phyloP scores from a whole-genome alignment of 129 eudicot species.

The Pittosporum tobira region DNA sequence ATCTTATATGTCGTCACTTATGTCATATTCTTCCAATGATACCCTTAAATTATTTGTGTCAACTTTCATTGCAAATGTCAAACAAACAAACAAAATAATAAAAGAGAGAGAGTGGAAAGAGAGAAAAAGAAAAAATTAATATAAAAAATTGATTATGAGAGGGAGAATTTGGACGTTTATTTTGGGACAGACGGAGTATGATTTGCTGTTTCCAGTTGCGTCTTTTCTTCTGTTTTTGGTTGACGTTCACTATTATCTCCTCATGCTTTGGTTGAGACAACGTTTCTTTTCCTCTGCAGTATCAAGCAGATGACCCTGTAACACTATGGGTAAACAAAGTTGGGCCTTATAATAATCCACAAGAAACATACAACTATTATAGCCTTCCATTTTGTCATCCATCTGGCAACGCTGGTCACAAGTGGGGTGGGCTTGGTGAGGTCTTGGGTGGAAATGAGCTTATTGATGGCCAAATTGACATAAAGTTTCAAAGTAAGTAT shows the following conservation, averaged over 20 bases:
- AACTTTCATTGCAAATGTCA: too few relatives aligned
- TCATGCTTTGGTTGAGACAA: not conserved
- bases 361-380: constrained; percentile 86
- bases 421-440: constrained; percentile 97
- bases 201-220: too few relatives aligned
- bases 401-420: constrained; percentile 60
- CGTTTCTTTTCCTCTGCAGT: constrained; percentile 34
- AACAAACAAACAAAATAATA: too few relatives aligned
- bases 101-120: too few relatives aligned
- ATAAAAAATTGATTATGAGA: too few relatives aligned
- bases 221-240: not conserved
- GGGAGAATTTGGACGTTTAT: too few relatives aligned
- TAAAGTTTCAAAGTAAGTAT: constrained; percentile 65
- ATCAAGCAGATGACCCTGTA: constrained; percentile 49
- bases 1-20: too few relatives aligned
- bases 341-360: constrained; percentile 92
- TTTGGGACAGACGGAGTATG: too few relatives aligned
- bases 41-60: too few relatives aligned
- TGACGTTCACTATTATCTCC: not conserved
- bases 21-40: too few relatives aligned
- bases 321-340: constrained; percentile 90
- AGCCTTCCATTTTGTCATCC: constrained; percentile 80
- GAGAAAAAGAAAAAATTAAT: too few relatives aligned
- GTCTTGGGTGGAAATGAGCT: constrained; percentile 95
- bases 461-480: constrained; percentile 78